Conservation (phyloP, 192 early-diverging fungal genomes). For the Diversispora eburnea region DNA sequence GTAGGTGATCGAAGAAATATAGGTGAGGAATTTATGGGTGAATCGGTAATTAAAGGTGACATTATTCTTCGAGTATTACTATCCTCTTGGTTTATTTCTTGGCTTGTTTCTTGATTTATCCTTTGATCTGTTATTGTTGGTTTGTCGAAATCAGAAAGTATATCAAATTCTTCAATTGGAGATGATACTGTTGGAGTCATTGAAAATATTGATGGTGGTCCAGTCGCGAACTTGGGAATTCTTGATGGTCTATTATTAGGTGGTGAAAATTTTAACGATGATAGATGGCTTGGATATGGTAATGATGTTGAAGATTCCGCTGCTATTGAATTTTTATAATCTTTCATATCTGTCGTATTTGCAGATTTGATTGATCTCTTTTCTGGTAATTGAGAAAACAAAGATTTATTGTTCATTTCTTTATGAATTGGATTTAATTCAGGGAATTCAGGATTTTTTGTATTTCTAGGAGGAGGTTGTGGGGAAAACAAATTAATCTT, state of each 20-base stretch:
- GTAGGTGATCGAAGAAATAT: background rate
- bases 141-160: background rate
- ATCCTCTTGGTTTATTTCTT: background rate
- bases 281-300: constrained; percentile 14
- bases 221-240: background rate
- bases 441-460: background rate
- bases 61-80: background rate
- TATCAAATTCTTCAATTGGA: background rate
- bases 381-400: background rate
- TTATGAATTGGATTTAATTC: background rate
- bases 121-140: background rate
- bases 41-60: background rate
- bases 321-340: background rate
- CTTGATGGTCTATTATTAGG: background rate
- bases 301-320: background rate
- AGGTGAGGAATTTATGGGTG: background rate
- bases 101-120: background rate
- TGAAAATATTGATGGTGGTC: background rate
- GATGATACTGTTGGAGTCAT: background rate
- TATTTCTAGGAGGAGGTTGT: constrained; percentile 4
- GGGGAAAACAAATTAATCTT: background rate
- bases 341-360: background rate
- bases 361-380: background rate
- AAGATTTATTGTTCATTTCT: background rate
- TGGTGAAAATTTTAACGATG: background rate